These are phyloP conservation scores for Paracorniculantispora psalliotae DNA, from an alignment of 2,329 filamentous ascomycete genomes.

Conservation along the genomic window DNA sequence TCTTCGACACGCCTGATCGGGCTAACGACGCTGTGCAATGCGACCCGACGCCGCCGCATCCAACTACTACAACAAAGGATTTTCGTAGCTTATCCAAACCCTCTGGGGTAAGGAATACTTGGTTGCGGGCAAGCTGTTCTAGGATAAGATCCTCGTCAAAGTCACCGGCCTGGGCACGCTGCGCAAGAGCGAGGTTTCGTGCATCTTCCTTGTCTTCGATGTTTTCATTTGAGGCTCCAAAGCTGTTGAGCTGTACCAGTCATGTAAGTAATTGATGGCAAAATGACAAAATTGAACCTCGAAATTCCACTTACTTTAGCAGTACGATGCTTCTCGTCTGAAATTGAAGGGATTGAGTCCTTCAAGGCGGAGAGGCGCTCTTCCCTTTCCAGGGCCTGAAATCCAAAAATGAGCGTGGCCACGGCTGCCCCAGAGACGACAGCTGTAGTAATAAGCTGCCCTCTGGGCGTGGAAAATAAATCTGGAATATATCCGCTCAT, in stretches of 20 bases:
- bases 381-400: conserved; percentile 54
- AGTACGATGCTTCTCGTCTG: conserved; percentile 18
- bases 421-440: conserved; percentile 58
- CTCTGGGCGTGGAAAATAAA: conserved; percentile 39
- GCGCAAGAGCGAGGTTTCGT: conserved; percentile 53
- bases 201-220: conserved; percentile 55
- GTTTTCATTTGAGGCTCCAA: conserved; percentile 47
- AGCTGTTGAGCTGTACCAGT: conserved; percentile 51
- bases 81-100: conserved; percentile 75
- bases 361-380: conserved; percentile 54
- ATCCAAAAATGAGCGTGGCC: conserved; percentile 56
- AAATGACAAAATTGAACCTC: neutral
- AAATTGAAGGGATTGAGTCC: conserved; percentile 47
- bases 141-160: conserved; percentile 78
- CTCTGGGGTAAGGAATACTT: conserved; percentile 79
- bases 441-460: conserved; percentile 68
- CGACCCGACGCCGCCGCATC: conserved; percentile 90
- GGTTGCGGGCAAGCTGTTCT: conserved; percentile 89
- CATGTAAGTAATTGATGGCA: conserved; percentile 18
- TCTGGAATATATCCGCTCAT: conserved; percentile 43
- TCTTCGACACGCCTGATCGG: conserved; percentile 79
- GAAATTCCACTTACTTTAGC: conserved; percentile 16
- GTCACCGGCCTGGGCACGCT: conserved; percentile 56
- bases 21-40: conserved; percentile 83
- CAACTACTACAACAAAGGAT: conserved; percentile 84